Conservation (phyloP, 345 rosid genomes). For the Populus nigra region DNA sequence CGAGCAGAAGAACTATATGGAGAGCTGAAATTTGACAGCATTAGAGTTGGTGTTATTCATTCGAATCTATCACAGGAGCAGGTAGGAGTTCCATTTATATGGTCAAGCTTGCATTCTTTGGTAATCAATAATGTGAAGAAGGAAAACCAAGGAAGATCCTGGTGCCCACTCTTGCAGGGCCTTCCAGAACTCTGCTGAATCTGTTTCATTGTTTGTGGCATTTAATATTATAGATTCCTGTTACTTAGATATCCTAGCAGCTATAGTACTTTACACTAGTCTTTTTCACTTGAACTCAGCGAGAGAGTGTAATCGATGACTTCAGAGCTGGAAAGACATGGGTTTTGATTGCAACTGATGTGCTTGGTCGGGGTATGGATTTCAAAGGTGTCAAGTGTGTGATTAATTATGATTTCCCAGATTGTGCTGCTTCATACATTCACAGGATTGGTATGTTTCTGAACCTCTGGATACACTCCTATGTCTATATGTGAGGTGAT, state of each 20-base stretch:
- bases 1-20: constrained; percentile 81
- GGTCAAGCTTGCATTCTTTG: neutral
- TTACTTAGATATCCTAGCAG: neutral
- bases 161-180: neutral
- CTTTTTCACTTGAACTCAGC: constrained; percentile 40
- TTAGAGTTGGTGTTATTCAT: constrained; percentile 78
- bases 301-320: constrained; percentile 73
- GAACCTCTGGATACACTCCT: neutral
- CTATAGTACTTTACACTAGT: neutral
- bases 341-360: constrained; percentile 95
- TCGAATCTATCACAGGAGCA: constrained; percentile 69
- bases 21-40: constrained; percentile 69
- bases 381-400: constrained; percentile 93
- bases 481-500: neutral
- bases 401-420: constrained; percentile 92
- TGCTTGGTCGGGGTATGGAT: constrained; percentile 96
- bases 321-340: constrained; percentile 86
- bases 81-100: constrained; percentile 42
- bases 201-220: neutral
- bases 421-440: constrained; percentile 83
- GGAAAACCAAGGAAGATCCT: neutral
- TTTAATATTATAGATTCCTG: neutral
- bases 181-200: neutral
- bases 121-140: neutral
- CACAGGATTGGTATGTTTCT: constrained; percentile 79